Evolutionary conservation across 169 alveolate genomes (phyloP), one percentile per base, ranked within the genome.

Genomic region (Eimeria sp.): DNA sequence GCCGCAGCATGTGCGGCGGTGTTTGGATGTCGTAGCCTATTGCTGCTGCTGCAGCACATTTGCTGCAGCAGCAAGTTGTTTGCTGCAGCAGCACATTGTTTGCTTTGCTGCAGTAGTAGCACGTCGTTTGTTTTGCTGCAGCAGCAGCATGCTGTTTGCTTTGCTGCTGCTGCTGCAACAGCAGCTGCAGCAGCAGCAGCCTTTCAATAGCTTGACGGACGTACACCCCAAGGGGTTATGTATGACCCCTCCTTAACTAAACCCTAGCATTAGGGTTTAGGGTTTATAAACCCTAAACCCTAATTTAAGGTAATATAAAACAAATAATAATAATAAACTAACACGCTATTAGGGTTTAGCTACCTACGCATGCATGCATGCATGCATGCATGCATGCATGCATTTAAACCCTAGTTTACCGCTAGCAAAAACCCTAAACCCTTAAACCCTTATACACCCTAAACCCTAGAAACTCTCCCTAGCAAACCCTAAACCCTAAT

Each of bases 171-270:
- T 16, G 76, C 76, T 3, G n/a, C 76, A 25, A 10, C 43, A 16
- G n/a, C 76, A 16, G n/a, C 76, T 3, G 76, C 76, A 65, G 76
- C 76, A 65, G 76, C 76, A 65, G 76, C 76, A 65, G 76, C n/a
- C 16, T 25, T 27, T 65, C 10, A 27, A 9, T 18, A 27, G 43
- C n/a, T 65, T 18, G 76, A 10, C 34, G 76, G 11, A 65, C 76
- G 43, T 65, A n/a, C 76, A 65, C 76, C 76, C 76, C n/a, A 18
- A 18, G n/a, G 30, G 76, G 30, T n/a, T 16, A n/a, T 34, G 40
- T 34, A 34, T 34, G 40, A 34, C 40, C 40, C 40, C 11, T 25
- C 2, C 76, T n/a, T n/a, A 34, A 34, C 76, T 65, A 65, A 65
- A 65, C 76, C 76, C 76, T 34, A 34, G 40, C 40, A 34, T 34